A percentile compares a stretch with the other conserved stretches of the same genome.
Evolutionary conservation across 257 asterid genomes (phyloP).

Genomic region (Nicotiana paniculata): DNA sequence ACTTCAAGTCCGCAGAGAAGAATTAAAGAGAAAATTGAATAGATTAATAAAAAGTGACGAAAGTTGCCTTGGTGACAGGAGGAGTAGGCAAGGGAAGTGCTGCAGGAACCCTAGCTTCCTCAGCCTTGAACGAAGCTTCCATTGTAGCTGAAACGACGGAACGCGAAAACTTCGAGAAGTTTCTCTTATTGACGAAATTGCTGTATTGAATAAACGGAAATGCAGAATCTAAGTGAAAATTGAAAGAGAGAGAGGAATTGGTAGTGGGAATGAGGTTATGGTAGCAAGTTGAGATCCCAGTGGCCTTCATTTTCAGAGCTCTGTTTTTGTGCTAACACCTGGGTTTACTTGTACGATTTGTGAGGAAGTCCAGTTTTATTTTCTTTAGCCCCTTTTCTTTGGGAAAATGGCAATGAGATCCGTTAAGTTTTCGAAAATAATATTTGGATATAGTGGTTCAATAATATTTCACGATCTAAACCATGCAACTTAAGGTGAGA

Average conservation of each 20-base stretch:
- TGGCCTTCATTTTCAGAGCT: not conserved
- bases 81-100: constrained; percentile 52
- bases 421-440: too few relatives aligned
- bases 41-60: not conserved
- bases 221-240: not conserved
- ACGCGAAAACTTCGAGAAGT: constrained; percentile 12
- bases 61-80: constrained; percentile 49
- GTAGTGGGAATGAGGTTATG: not conserved
- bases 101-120: constrained; percentile 72
- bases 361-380: not conserved
- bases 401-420: too few relatives aligned
- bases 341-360: not conserved
- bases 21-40: not conserved
- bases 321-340: not conserved
- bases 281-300: not conserved
- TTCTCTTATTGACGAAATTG: not conserved
- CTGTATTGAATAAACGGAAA: constrained; percentile 1
- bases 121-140: constrained; percentile 46
- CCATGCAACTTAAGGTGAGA: too few relatives aligned
- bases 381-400: too few relatives aligned
- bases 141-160: constrained; percentile 24
- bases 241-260: not conserved
- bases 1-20: not conserved
- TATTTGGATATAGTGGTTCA: too few relatives aligned
- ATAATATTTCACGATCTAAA: too few relatives aligned